Percentiles rank a stretch among this genome's conserved stretches.
Conservation (phyloP, 345 rosid species). For the Camelina laxa region DNA sequence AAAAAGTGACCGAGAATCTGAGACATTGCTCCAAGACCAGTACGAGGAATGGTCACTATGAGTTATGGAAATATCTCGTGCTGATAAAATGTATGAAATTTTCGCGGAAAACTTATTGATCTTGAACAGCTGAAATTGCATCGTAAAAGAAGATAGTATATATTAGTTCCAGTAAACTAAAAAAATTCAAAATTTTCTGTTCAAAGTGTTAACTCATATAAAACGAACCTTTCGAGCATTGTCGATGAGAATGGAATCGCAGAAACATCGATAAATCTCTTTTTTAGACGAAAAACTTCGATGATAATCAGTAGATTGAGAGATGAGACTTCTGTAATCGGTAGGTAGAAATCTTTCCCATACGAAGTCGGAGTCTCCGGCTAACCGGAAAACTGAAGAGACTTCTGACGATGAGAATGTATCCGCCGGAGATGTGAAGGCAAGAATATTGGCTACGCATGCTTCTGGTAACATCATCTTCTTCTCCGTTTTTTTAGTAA, state of each 20-base stretch:
- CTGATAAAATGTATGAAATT: conserved; percentile 57
- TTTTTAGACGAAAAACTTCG: conserved; percentile 56
- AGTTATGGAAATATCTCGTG: conserved; percentile 68
- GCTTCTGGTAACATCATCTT: conserved; percentile 58
- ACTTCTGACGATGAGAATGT: conserved; percentile 53
- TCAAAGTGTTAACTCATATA: not conserved
- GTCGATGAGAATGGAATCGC: conserved; percentile 54
- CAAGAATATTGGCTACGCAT: conserved; percentile 58
- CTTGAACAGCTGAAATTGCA: conserved; percentile 55
- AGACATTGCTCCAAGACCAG: conserved; percentile 63
- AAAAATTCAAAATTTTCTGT: too few species aligned
- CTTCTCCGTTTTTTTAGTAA: not conserved
- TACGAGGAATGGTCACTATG: conserved; percentile 52
- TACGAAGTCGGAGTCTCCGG: conserved; percentile 60
- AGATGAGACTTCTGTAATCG: conserved; percentile 41
- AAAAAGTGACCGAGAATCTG: conserved; percentile 59
- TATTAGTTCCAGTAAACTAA: not conserved
- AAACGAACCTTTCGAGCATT: conserved; percentile 51
- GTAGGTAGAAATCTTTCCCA: conserved; percentile 70
- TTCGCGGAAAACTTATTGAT: conserved; percentile 65
- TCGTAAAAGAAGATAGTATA: not conserved
- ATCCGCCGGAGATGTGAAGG: conserved; percentile 70
- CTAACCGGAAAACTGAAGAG: conserved; percentile 58
- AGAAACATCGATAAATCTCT: conserved; percentile 56
- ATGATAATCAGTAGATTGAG: conserved; percentile 33